Evolutionary conservation across 2,329 filamentous ascomycete species (phyloP).

Genomic region (Alternaria sp.): DNA sequence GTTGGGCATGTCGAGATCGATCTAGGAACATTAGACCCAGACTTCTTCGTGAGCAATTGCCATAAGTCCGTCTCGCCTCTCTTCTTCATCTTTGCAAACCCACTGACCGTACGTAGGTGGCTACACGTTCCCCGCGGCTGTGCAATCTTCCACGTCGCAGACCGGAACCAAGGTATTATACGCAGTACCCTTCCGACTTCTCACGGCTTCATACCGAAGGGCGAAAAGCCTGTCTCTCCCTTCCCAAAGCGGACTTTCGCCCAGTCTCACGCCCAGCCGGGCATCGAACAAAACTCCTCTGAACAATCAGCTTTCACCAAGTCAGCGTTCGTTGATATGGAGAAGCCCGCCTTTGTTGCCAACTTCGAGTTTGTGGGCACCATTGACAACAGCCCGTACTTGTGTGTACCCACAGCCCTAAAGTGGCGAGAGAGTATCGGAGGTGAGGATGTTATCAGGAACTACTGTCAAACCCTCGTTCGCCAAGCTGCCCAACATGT

Average conservation of each 20-base stretch:
- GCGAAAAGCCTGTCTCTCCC: slow-evolving; percentile 44
- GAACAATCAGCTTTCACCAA: slow-evolving; percentile 8
- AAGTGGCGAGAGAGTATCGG: slow-evolving; percentile 75
- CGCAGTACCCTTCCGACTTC: slow-evolving; percentile 80
- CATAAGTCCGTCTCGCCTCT: slow-evolving; percentile 36
- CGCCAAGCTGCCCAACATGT: slow-evolving; percentile 68
- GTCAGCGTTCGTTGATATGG: slow-evolving; percentile 25
- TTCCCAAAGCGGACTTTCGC: slow-evolving; percentile 40
- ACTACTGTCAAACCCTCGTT: slow-evolving; percentile 71
- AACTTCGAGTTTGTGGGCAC: slow-evolving; percentile 84
- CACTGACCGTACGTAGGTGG: slow-evolving; percentile 65
- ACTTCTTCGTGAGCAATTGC: slow-evolving; percentile 88
- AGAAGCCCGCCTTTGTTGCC: slow-evolving; percentile 69
- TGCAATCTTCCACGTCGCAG: slow-evolving; percentile 81
- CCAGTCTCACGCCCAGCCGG: slow-evolving; percentile 10
- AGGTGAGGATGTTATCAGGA: slow-evolving; percentile 74
- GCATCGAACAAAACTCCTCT: slow-evolving; percentile 6
- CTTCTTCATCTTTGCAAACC: background rate
- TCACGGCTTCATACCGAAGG: slow-evolving; percentile 72
- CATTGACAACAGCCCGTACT: slow-evolving; percentile 74
- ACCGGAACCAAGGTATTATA: slow-evolving; percentile 78
- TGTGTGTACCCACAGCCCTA: slow-evolving; percentile 76
- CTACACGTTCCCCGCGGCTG: slow-evolving; percentile 81
- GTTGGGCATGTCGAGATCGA: slow-evolving; percentile 81
- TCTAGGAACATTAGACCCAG: slow-evolving; percentile 72